Percentiles rank a stretch among this genome's conserved stretches.
Conservation (phyloP, 1,139 yeast species). For the Geotrichum cucujoidarum region DNA sequence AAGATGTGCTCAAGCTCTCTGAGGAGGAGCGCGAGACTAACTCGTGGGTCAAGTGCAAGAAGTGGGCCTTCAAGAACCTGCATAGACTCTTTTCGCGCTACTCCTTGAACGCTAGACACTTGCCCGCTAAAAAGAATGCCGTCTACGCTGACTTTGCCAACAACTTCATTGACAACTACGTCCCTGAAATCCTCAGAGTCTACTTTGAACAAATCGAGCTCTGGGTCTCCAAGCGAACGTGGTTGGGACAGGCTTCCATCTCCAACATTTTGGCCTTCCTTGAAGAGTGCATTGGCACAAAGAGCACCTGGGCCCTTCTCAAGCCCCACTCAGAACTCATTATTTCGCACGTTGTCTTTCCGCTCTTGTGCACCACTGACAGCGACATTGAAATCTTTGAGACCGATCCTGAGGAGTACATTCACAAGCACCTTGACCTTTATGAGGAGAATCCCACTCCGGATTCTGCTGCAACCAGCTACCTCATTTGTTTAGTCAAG, state of each 20-base stretch:
- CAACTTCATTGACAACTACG: constrained; percentile 43
- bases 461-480: constrained; percentile 77
- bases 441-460: constrained; percentile 70
- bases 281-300: constrained; percentile 64
- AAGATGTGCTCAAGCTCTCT: constrained; percentile 43
- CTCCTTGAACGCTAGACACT: constrained; percentile 44
- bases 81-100: constrained; percentile 68
- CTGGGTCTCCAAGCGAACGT: constrained; percentile 62
- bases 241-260: constrained; percentile 66
- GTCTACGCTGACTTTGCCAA: constrained; percentile 36
- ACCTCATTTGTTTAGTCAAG: constrained; percentile 63
- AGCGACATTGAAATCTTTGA: constrained; percentile 71
- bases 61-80: constrained; percentile 84
- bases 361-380: constrained; percentile 68
- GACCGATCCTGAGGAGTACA: constrained; percentile 85
- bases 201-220: constrained; percentile 61
- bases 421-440: constrained; percentile 69
- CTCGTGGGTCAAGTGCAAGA: constrained; percentile 74
- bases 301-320: constrained; percentile 63
- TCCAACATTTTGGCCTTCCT: constrained; percentile 65
- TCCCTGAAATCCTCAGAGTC: constrained; percentile 67
- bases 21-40: constrained; percentile 44
- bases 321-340: constrained; percentile 65
- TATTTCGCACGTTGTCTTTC: constrained; percentile 69
- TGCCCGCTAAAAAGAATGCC: constrained; percentile 32